A percentile compares a stretch with the other conserved stretches of the same genome.
phyloP scores from a whole-genome alignment of 1,284 basidiomycete species.

The Agroathelia rolfsii region DNA sequence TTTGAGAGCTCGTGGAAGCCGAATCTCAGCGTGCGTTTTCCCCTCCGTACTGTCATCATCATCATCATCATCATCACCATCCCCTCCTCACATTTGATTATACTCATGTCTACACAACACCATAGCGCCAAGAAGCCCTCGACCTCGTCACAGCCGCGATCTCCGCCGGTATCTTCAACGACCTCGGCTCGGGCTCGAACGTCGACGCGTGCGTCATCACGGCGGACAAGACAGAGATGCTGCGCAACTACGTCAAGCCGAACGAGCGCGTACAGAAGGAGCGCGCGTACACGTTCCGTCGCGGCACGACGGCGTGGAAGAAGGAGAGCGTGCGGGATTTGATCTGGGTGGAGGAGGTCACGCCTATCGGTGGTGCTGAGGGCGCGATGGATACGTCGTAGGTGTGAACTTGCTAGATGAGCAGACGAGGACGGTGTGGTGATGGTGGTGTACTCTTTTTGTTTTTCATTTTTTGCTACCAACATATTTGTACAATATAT shows the following conservation, averaged over 20 bases:
- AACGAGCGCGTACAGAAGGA: conserved; percentile 84
- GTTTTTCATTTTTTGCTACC: too few species aligned
- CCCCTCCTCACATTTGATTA: conserved; percentile 2
- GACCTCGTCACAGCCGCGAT: conserved; percentile 82
- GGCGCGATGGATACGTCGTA: conserved; percentile 74
- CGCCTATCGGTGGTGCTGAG: conserved; percentile 28
- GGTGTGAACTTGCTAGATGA: too few species aligned
- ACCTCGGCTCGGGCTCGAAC: conserved; percentile 95
- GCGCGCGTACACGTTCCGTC: conserved; percentile 61
- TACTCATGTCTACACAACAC: conserved; percentile 5
- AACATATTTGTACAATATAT: too few species aligned
- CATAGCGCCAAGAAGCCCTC: conserved; percentile 75
- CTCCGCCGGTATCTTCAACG: conserved; percentile 97
- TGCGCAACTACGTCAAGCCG: conserved; percentile 88
- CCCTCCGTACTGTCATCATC: too few species aligned
- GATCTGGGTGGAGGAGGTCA: conserved; percentile 64
- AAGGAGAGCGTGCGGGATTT: conserved; percentile 68
- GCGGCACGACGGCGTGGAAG: conserved; percentile 84
- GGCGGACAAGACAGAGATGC: conserved; percentile 72
- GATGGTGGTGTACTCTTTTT: too few species aligned
- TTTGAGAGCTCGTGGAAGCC: conserved; percentile 87
- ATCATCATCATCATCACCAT: background rate
- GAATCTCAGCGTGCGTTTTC: conserved; percentile 65
- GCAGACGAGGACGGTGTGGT: too few species aligned
- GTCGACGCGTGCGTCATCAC: conserved; percentile 96